phyloP scores from a whole-genome alignment of 768 basidiomycete species.

The Termitomyces sp. region DNA sequence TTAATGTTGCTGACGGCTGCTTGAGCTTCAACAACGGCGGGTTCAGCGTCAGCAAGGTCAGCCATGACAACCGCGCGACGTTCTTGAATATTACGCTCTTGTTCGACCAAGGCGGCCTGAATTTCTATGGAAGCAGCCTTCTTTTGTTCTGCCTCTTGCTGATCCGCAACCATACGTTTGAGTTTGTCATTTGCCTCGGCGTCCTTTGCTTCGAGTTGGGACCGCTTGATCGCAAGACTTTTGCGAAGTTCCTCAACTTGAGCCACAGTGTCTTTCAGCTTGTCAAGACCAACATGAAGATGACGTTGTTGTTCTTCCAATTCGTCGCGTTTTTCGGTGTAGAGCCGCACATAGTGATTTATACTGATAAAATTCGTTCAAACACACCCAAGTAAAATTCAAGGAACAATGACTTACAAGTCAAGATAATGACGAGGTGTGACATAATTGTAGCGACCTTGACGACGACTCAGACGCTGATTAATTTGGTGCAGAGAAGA shows the following conservation, averaged over 20 bases:
- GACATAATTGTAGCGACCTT: conserved; percentile 95
- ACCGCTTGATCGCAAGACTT: conserved; percentile 90
- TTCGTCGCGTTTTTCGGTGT: conserved; percentile 94
- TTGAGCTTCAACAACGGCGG: conserved; percentile 92
- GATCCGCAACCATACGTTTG: conserved; percentile 95
- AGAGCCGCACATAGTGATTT: conserved; percentile 93
- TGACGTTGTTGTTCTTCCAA: conserved; percentile 98
- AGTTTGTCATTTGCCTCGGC: conserved; percentile 96
- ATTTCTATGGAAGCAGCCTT: conserved; percentile 95
- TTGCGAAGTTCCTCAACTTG: conserved; percentile 96
- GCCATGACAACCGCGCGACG: conserved; percentile 86
- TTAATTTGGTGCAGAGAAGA: conserved; percentile 87
- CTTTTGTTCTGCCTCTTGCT: conserved; percentile 98
- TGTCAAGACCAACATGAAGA: conserved; percentile 96
- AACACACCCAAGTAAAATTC: background rate
- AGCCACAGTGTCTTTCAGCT: conserved; percentile 90
- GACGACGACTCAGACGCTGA: conserved; percentile 79
- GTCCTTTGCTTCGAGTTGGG: conserved; percentile 89
- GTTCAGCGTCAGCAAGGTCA: conserved; percentile 96
- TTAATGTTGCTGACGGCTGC: conserved; percentile 97
- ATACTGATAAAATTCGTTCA: conserved; percentile 49
- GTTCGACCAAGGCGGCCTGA: conserved; percentile 87
- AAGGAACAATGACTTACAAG: conserved; percentile 61
- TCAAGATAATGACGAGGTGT: conserved; percentile 98
- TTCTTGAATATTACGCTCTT: conserved; percentile 85